A percentile compares a stretch with the other conserved stretches of the same genome.
Evolutionary conservation across 805 yeast species (phyloP).

Genomic region (Candida nitratophila): DNA sequence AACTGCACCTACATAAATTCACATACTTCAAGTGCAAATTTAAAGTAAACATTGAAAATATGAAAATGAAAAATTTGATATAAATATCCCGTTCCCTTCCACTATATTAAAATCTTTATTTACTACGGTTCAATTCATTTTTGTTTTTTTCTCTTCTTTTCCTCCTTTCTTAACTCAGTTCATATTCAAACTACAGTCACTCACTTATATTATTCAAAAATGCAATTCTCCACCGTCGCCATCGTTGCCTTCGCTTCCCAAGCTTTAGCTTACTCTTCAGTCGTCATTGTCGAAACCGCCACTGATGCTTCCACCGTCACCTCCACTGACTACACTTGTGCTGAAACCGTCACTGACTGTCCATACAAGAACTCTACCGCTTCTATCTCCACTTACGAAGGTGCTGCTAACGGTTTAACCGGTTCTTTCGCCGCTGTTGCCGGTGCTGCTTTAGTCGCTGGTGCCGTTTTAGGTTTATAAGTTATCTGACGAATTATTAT

Average conservation of each 20-base stretch:
- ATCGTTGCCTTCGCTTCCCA: constrained; percentile 20
- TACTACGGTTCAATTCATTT: neutral
- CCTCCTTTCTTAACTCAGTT: neutral
- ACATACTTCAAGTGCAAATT: too few relatives aligned
- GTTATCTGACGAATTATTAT: constrained; percentile 1
- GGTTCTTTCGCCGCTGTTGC: constrained; percentile 26
- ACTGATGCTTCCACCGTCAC: constrained; percentile 28
- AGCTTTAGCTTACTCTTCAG: constrained; percentile 22
- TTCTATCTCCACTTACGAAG: constrained; percentile 16
- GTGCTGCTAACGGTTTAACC: constrained; percentile 19
- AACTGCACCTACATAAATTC: too few relatives aligned
- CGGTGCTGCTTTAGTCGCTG: constrained; percentile 26
- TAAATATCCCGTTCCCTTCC: neutral
- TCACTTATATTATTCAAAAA: constrained; percentile 8
- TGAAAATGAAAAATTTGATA: too few relatives aligned
- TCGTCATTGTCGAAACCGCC: constrained; percentile 23
- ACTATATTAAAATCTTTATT: neutral
- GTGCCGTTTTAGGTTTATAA: constrained; percentile 30
- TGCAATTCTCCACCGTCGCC: constrained; percentile 28
- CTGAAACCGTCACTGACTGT: constrained; percentile 33
- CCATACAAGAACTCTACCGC: constrained; percentile 22
- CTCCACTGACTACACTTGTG: constrained; percentile 37
- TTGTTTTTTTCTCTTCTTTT: neutral
- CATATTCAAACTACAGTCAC: constrained; percentile 1
- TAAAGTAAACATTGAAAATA: too few relatives aligned